phyloP scores from a whole-genome alignment of 257 asterid species.

The Thymus quinquecostatus region DNA sequence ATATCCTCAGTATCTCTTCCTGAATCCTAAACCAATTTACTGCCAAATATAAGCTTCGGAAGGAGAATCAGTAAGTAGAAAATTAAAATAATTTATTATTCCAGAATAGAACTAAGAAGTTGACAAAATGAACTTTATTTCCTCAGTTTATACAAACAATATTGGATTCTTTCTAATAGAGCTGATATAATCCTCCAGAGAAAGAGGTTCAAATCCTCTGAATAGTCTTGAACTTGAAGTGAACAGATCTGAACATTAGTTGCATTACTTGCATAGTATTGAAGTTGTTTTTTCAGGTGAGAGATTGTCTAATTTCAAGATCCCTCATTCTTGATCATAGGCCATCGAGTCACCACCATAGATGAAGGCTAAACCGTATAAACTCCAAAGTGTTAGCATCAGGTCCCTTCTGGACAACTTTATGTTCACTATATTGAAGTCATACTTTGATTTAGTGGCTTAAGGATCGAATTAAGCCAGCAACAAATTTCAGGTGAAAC shows the following conservation, averaged over 20 bases:
- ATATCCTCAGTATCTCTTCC: constrained; percentile 69
- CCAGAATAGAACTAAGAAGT: constrained; percentile 9
- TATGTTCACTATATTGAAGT: background rate
- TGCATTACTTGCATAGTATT: no score
- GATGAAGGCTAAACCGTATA: no score
- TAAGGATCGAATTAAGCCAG: background rate
- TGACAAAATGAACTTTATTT: background rate
- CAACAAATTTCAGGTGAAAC: constrained; percentile 11
- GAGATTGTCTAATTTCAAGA: no score
- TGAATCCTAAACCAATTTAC: constrained; percentile 53
- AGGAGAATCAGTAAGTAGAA: background rate
- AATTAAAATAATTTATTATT: background rate
- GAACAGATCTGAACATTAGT: background rate
- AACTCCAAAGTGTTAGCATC: no score
- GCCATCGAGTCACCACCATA: no score
- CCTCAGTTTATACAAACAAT: constrained; percentile 3
- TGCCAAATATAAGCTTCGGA: constrained; percentile 12
- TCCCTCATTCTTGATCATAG: no score
- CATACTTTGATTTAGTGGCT: background rate
- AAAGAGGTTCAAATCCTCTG: background rate
- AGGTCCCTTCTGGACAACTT: no score
- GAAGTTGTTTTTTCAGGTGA: no score
- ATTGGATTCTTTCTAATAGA: background rate
- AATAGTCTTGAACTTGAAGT: background rate
- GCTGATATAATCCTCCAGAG: constrained; percentile 1